Percentiles rank a stretch among this genome's conserved stretches.
Evolutionary conservation across 169 alveolate genomes (phyloP).

Genomic region (Sarcocystis neurona): DNA sequence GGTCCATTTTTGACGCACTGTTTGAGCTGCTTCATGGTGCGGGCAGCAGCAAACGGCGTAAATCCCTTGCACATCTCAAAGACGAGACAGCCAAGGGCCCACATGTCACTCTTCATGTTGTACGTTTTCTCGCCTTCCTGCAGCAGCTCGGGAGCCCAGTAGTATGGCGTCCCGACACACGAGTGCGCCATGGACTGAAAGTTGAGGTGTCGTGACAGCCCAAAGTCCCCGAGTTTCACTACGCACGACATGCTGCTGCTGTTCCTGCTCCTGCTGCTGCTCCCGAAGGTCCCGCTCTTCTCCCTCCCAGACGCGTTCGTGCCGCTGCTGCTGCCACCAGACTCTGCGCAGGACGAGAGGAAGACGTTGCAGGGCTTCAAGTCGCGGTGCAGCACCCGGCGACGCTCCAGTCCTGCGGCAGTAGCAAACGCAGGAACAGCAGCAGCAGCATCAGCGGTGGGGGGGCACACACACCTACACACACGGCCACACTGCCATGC

Average conservation of each 20-base stretch:
- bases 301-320: no score
- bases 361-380: conserved; percentile 89
- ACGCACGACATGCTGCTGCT: conserved; percentile 69
- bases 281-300: no score
- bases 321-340: conserved; percentile 47
- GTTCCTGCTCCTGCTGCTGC: conserved; percentile 33
- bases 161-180: conserved; percentile 92
- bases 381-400: conserved; percentile 86
- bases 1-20: conserved; percentile 44
- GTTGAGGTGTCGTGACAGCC: conserved; percentile 87
- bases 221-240: conserved; percentile 91
- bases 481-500: no score
- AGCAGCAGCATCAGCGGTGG: no score
- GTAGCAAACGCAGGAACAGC: conserved; percentile 58
- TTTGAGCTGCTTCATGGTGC: conserved; percentile 41
- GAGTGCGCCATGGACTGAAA: conserved; percentile 86
- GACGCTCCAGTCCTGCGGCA: conserved; percentile 70
- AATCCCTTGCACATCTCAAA: conserved; percentile 77
- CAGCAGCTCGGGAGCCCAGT: conserved; percentile 90
- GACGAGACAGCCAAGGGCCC: conserved; percentile 94
- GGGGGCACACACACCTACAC: no score
- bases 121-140: conserved; percentile 77
- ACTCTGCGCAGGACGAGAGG: conserved; percentile 73
- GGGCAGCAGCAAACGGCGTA: conserved; percentile 63
- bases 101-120: conserved; percentile 89